Conservation (phyloP, 1,139 yeast species). For the Scheffersomyces segobiensis region DNA sequence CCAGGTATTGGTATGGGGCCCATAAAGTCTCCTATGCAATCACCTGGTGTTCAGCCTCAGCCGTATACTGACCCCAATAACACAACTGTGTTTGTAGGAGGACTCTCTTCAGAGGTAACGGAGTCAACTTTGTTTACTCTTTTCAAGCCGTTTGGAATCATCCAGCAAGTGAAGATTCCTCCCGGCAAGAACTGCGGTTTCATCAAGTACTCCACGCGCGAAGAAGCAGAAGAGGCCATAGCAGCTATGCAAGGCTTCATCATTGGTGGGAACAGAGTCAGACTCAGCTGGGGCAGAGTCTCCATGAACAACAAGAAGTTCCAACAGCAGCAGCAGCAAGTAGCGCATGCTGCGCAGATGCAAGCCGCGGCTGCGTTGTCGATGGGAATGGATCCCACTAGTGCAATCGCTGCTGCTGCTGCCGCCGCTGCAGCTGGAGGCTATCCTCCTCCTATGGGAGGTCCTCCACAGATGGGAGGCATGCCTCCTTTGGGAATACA, state of each 20-base stretch:
- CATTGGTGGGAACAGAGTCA: conserved; percentile 79
- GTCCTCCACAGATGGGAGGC: conserved; percentile 5
- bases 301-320: conserved; percentile 33
- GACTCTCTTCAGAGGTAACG: conserved; percentile 70
- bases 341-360: conserved; percentile 34
- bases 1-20: background rate
- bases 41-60: conserved; percentile 6
- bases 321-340: conserved; percentile 37
- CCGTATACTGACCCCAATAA: conserved; percentile 72
- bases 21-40: conserved; percentile 5
- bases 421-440: conserved; percentile 15
- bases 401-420: conserved; percentile 22
- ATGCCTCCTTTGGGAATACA: conserved; percentile 11
- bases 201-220: conserved; percentile 75
- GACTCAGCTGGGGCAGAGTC: conserved; percentile 87
- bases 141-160: conserved; percentile 83
- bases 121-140: conserved; percentile 74
- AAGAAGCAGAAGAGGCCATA: conserved; percentile 88
- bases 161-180: conserved; percentile 84
- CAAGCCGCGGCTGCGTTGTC: conserved; percentile 39
- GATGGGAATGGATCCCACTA: conserved; percentile 38
- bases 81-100: conserved; percentile 95
- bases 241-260: conserved; percentile 91
- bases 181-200: conserved; percentile 94
- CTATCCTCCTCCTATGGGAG: conserved; percentile 9